phyloP scores from a whole-genome alignment of 495 filamentous ascomycete species.

The Aspergillus biplanus region DNA sequence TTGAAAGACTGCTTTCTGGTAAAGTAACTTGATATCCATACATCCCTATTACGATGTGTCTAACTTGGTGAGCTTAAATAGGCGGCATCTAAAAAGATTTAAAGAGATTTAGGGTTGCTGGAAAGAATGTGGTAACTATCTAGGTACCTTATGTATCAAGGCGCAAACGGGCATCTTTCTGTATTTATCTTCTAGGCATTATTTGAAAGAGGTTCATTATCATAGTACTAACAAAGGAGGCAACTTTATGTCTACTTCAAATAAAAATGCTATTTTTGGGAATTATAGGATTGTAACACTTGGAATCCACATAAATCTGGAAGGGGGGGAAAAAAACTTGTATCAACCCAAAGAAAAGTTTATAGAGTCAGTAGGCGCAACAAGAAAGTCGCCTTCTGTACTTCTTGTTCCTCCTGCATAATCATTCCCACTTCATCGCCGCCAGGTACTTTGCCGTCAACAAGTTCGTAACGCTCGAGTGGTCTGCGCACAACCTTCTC shows the following conservation, averaged over 20 bases:
- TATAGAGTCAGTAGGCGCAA: slow-evolving; percentile 80
- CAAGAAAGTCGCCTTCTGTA: slow-evolving; percentile 84
- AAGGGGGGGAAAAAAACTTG: neutral
- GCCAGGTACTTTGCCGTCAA: slow-evolving; percentile 64
- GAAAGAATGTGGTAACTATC: neutral
- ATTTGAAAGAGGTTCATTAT: slow-evolving; percentile 1
- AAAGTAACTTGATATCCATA: slow-evolving; percentile 30
- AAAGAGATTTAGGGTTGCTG: slow-evolving; percentile 7
- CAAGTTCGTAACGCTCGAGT: slow-evolving; percentile 70
- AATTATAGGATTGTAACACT: slow-evolving; percentile 13
- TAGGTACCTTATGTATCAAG: neutral
- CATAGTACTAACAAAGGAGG: neutral
- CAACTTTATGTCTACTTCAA: slow-evolving; percentile 3
- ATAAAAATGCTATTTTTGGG: slow-evolving; percentile 11
- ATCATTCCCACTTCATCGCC: slow-evolving; percentile 66
- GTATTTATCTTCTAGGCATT: slow-evolving; percentile 5
- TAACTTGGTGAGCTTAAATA: slow-evolving; percentile 19
- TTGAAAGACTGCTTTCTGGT: slow-evolving; percentile 91
- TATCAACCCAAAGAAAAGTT: slow-evolving; percentile 18
- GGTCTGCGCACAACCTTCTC: slow-evolving; percentile 81
- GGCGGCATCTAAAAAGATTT: slow-evolving; percentile 48
- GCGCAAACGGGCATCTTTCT: slow-evolving; percentile 7
- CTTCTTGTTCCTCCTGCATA: slow-evolving; percentile 84
- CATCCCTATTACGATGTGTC: neutral
- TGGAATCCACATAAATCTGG: slow-evolving; percentile 5